Evolutionary conservation across 2,329 filamentous ascomycete genomes (phyloP).

Genomic region (Penicillium sp.): DNA sequence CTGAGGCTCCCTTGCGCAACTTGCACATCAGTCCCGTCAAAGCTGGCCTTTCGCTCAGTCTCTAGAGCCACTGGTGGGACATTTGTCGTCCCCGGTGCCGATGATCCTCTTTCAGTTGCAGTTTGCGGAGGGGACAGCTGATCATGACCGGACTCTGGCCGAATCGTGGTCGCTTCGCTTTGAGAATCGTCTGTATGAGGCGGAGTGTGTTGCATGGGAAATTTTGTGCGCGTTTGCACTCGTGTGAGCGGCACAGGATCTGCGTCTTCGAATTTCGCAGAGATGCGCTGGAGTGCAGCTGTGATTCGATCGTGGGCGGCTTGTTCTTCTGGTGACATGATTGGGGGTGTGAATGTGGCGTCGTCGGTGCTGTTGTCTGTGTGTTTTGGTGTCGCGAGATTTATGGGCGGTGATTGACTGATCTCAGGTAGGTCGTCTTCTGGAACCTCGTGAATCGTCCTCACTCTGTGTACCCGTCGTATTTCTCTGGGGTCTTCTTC

Average conservation of each 20-base stretch:
- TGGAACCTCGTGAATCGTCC: not conserved
- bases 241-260: slow-evolving; percentile 1
- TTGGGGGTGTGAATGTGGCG: not conserved
- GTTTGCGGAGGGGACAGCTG: not conserved
- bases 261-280: slow-evolving; percentile 6
- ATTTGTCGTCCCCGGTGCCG: not conserved
- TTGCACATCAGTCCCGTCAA: slow-evolving; percentile 1
- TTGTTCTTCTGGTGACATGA: slow-evolving; percentile 17
- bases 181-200: slow-evolving; percentile 9
- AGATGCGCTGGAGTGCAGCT: slow-evolving; percentile 13
- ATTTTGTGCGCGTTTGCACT: slow-evolving; percentile 2
- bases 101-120: not conserved
- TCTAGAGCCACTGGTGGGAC: too few relatives aligned
- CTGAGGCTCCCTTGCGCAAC: slow-evolving; percentile 10
- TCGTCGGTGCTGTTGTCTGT: not conserved
- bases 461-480: not conserved
- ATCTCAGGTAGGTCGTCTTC: not conserved
- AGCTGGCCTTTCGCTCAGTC: not conserved
- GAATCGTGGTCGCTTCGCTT: slow-evolving; percentile 16
- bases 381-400: not conserved
- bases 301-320: slow-evolving; percentile 19
- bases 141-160: slow-evolving; percentile 9
- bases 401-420: slow-evolving; percentile 2
- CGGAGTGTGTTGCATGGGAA: slow-evolving; percentile 2
- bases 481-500: slow-evolving; percentile 1